These are phyloP conservation scores for Stemphylium lycopersici DNA, from an alignment of 2,329 filamentous ascomycete species.

Conservation along the genomic window DNA sequence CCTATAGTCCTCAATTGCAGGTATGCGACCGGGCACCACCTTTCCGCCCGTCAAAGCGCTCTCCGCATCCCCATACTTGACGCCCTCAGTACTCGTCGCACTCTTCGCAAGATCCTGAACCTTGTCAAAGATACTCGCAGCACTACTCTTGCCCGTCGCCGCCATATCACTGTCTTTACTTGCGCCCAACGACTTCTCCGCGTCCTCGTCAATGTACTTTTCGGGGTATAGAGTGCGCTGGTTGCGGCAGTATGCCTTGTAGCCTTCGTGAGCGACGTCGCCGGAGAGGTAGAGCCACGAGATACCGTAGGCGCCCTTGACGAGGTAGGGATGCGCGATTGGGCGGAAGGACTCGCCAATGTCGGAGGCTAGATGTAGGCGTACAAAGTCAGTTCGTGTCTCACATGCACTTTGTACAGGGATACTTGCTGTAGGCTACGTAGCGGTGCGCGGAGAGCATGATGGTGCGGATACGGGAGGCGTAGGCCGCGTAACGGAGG, in stretches of 20 bases:
- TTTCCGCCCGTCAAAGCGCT: constrained; percentile 31
- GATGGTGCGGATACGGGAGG: constrained; percentile 81
- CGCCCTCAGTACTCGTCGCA: constrained; percentile 25
- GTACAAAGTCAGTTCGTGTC: too few species aligned
- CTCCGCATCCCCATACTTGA: constrained; percentile 28
- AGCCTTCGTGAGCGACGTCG: constrained; percentile 91
- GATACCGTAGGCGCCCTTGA: constrained; percentile 83
- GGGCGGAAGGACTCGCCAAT: constrained; percentile 97
- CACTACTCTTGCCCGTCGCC: constrained; percentile 22
- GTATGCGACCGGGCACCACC: constrained; percentile 54
- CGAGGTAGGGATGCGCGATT: constrained; percentile 82
- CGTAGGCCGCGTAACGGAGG: constrained; percentile 92
- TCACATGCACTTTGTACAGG: too few species aligned
- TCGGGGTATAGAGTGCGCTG: constrained; percentile 75
- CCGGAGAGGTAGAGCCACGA: constrained; percentile 93
- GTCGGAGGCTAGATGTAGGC: too few species aligned
- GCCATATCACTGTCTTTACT: constrained; percentile 46
- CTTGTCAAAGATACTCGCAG: constrained; percentile 19
- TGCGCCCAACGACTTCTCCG: constrained; percentile 29
- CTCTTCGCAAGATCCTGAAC: constrained; percentile 34
- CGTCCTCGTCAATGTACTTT: constrained; percentile 39
- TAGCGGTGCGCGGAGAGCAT: constrained; percentile 91
- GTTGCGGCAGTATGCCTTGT: constrained; percentile 91
- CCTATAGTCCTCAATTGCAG: constrained; percentile 86
- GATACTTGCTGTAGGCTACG: constrained; percentile 97